phyloP scores from a whole-genome alignment of 2,329 filamentous ascomycete genomes.

The Ophiognomonia clavigignenti-juglandacearum region DNA sequence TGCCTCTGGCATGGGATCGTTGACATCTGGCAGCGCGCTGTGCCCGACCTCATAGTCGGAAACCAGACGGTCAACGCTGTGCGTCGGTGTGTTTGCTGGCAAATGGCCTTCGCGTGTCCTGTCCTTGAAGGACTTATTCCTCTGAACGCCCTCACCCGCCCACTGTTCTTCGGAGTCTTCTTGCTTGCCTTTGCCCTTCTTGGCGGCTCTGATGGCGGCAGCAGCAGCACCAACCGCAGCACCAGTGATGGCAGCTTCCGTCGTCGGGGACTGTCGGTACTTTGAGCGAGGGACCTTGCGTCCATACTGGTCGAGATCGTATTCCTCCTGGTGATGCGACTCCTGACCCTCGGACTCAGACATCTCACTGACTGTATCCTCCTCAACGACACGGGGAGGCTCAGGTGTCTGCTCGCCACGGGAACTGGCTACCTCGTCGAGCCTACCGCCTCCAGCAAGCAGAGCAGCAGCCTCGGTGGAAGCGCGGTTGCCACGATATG shows the following conservation, averaged over 20 bases:
- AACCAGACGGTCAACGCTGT: constrained; percentile 54
- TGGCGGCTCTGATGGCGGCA: constrained; percentile 42
- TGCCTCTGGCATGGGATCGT: constrained; percentile 72
- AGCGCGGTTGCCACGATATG: constrained; percentile 39
- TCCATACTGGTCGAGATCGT: constrained; percentile 54
- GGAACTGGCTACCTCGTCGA: constrained; percentile 22
- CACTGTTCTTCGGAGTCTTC: constrained; percentile 33
- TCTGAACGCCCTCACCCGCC: constrained; percentile 45
- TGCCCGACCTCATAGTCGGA: constrained; percentile 56
- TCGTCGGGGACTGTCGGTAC: constrained; percentile 48
- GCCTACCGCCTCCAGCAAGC: constrained; percentile 28
- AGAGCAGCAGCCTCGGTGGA: constrained; percentile 34
- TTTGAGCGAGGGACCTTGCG: constrained; percentile 45
- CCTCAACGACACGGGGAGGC: constrained; percentile 32
- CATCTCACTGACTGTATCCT: constrained; percentile 35
- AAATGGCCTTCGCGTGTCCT: constrained; percentile 53
- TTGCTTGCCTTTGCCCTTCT: constrained; percentile 39
- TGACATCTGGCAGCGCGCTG: constrained; percentile 63
- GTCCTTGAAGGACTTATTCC: constrained; percentile 64
- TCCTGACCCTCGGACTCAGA: constrained; percentile 31
- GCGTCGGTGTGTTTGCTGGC: constrained; percentile 51
- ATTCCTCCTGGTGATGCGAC: constrained; percentile 45
- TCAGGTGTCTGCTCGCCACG: constrained; percentile 38
- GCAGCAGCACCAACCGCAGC: constrained; percentile 51
- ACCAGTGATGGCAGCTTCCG: constrained; percentile 53